A percentile compares a stretch with the other conserved stretches of the same genome.
Evolutionary conservation across 1,284 basidiomycete genomes (phyloP).

Genomic region (Rhodotorula sp.): DNA sequence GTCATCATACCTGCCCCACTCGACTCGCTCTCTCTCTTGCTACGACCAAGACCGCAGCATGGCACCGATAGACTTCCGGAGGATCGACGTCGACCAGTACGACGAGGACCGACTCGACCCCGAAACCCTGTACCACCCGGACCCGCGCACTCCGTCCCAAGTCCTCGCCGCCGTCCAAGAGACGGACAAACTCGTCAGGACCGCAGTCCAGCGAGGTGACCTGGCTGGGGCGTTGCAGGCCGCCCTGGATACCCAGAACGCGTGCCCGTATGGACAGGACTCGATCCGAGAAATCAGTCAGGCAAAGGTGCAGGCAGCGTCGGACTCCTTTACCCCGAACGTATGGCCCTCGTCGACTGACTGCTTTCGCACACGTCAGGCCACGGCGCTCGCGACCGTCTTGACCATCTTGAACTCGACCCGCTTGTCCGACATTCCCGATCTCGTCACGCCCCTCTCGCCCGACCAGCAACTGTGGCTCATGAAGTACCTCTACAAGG

Average conservation of each 20-base stretch:
- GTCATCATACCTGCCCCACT: background rate
- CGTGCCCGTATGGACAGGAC: constrained; percentile 67
- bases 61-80: constrained; percentile 25
- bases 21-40: background rate
- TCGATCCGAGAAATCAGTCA: constrained; percentile 63
- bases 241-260: constrained; percentile 63
- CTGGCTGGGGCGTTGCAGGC: constrained; percentile 66
- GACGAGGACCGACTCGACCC: constrained; percentile 88
- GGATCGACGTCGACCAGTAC: constrained; percentile 52
- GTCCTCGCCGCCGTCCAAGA: constrained; percentile 72
- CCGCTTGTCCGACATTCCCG: constrained; percentile 81
- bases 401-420: constrained; percentile 93
- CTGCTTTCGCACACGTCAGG: constrained; percentile 52
- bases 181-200: constrained; percentile 69
- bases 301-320: constrained; percentile 70
- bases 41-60: constrained; percentile 1
- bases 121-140: constrained; percentile 79
- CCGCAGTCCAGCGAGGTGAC: constrained; percentile 67
- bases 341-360: no score
- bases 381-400: constrained; percentile 74
- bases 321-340: background rate
- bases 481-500: constrained; percentile 99
- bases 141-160: constrained; percentile 73
- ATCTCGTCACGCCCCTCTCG: constrained; percentile 69
- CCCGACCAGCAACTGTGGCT: constrained; percentile 72